Evolutionary conservation across 2,329 filamentous ascomycete species (phyloP), one percentile per base, ranked within the genome.

Genomic region (Parastagonospora avenae): DNA sequence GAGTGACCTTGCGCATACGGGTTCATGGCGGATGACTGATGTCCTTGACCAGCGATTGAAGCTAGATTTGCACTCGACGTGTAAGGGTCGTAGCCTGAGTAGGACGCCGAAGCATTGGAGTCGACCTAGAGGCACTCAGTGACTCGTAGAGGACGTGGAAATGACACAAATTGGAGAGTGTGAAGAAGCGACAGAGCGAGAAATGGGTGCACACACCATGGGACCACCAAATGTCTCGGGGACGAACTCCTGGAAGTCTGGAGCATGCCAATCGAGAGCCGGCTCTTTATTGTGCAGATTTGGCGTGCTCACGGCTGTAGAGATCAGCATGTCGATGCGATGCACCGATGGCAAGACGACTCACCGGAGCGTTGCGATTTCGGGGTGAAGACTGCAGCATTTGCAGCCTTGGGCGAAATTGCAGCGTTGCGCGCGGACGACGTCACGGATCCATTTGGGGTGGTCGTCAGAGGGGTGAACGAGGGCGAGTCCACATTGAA

Each of bases 401-500:
- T 94, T n/a, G 89, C 92, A 48, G 91, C 89, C 74, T 95, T 92
- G 1, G 92, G 91, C 7, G 92, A 94, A 58, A 97, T 92, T 8
- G 87, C 87, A 8, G 87, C 82, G 65, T 89, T 89, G 74, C 91
- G 91, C 19, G 77, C 68, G 1, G 77, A 75, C 19, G 76, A 74
- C 37, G 81, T 74, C 44, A 71, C 71, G 44, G 66, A 55, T 15
- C 76, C 79, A 64, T 79, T 79, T 27, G 76, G 74, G 51, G 75
- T 77, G 10, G 80, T 71, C 50, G 79, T 76, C 36, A 84, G 77
- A 32, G 93, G 93, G 0, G 91, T 97, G 73, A 99, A 99, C 41
- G 93, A 91, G 10, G 94, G 93, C 8, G 94, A 97, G 67, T 97
- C 94, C 68, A 96, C 94, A 74, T 96, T 99, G 61, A 99, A 82